Evolutionary conservation across 2,329 filamentous ascomycete genomes (phyloP).

Genomic region (Hypoxylon rubiginosum): DNA sequence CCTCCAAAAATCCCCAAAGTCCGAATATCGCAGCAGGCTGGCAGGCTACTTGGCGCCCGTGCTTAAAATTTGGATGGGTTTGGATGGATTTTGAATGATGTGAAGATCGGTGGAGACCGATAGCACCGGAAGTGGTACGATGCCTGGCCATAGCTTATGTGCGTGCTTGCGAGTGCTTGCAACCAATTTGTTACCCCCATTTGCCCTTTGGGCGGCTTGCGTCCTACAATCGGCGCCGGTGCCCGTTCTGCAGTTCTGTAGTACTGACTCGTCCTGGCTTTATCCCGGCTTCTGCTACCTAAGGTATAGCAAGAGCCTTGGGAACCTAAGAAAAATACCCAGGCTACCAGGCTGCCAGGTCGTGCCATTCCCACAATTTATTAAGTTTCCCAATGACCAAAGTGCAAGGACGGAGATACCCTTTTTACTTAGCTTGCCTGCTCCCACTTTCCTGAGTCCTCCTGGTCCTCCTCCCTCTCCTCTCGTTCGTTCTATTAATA

Average conservation of each 20-base stretch:
- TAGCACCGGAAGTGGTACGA: slow-evolving; percentile 40
- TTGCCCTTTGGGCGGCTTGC: background rate
- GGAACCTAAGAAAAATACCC: background rate
- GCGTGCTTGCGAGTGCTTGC: too few species aligned
- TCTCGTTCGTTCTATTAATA: background rate
- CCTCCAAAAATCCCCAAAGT: slow-evolving; percentile 16
- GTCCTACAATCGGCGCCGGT: slow-evolving; percentile 38
- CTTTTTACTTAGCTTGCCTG: background rate
- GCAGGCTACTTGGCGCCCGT: background rate
- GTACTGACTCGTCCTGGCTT: too few species aligned
- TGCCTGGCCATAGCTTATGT: slow-evolving; percentile 12
- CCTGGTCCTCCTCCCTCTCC: slow-evolving; percentile 1
- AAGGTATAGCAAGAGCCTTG: too few species aligned
- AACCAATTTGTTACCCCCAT: slow-evolving; percentile 5
- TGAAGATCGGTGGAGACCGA: slow-evolving; percentile 39
- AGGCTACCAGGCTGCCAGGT: background rate
- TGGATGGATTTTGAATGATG: background rate
- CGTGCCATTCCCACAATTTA: slow-evolving; percentile 39
- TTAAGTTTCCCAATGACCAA: background rate
- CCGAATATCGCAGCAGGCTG: slow-evolving; percentile 38
- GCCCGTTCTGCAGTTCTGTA: background rate
- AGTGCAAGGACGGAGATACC: background rate
- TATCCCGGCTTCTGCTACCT: too few species aligned
- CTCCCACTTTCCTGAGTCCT: too few species aligned
- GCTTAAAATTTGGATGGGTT: too few species aligned